Conservation (phyloP, 257 asterid genomes). For the Solanum chmielewskii region DNA sequence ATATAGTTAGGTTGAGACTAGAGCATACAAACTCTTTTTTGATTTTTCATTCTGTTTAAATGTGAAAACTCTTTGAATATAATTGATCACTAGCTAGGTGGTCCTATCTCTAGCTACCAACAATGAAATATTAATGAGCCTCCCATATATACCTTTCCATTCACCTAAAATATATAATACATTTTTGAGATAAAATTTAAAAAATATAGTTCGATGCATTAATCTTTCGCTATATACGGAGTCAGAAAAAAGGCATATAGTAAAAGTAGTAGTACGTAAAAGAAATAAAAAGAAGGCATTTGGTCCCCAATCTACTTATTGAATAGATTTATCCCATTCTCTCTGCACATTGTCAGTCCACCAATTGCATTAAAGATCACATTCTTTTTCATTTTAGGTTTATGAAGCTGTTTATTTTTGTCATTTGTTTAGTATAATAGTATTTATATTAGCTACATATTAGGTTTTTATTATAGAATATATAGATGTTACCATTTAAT, state of each 20-base stretch:
- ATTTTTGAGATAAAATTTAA: background rate
- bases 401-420: background rate
- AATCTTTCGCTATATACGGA: background rate
- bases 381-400: background rate
- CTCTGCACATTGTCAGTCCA: background rate
- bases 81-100: background rate
- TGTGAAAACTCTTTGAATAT: background rate
- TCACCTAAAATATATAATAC: background rate
- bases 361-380: background rate
- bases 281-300: background rate
- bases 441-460: background rate
- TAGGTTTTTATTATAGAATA: background rate
- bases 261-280: background rate
- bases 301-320: constrained; percentile 1
- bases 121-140: background rate
- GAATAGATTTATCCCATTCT: background rate
- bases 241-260: background rate
- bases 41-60: background rate
- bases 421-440: too few species aligned
- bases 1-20: background rate
- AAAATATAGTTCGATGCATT: too few species aligned
- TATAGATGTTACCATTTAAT: background rate
- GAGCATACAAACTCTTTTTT: background rate
- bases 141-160: background rate
- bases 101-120: background rate